Base-by-base conservation (phyloP, 2,329 filamentous ascomycete species). In the Cytospora chrysosperma region DNA sequence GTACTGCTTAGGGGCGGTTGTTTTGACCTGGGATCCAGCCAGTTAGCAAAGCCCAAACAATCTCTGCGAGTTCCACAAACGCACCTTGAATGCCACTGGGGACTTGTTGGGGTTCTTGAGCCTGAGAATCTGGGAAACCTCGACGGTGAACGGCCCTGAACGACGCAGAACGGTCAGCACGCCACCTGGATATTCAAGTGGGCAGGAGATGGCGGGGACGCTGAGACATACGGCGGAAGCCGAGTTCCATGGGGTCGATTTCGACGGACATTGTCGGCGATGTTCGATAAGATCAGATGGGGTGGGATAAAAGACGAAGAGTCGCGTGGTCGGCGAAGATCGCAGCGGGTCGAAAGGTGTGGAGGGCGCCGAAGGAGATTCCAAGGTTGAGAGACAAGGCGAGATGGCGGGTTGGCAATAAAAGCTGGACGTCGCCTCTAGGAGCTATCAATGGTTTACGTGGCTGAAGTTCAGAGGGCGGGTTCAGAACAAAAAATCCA, bases 1-100 rank as follows among this genome's bases (percentile, higher is more conserved):
- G 74, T 91, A 99, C 94, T 98, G 95, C 81, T 98, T 98, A 37
- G 95, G 95, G 56, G 95, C 95, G 67, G 95, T 99, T 56, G 95
- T 99, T 88, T 99, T 99, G 78, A 99, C 95, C 93, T 97, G 71
- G 37, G 50, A 17, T 63, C 54, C 58, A 71, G 21, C 5, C n/a
- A n/a, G n/a, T 77, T 68, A 78, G 74, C 51, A 28, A 57, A 26
- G 68, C 52, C 37, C 64, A n/a, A 27, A 17, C 8, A 26, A 9
- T 10, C 12, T 13, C 19, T 7, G 8, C 2, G 19, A 53, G 6
- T 51, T 5, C 12, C 27, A 27, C 1, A 12, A 10, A 27, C 79
- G 67, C 81, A 89, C 87, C 85, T 90, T 90, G 81, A 90, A 90
- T 47, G 87, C 87, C 68, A 90, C 79, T 9, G 88, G 87, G 50